Evolutionary conservation across 441 rosid species (phyloP).

Genomic region (Adansonia rubrostipa): DNA sequence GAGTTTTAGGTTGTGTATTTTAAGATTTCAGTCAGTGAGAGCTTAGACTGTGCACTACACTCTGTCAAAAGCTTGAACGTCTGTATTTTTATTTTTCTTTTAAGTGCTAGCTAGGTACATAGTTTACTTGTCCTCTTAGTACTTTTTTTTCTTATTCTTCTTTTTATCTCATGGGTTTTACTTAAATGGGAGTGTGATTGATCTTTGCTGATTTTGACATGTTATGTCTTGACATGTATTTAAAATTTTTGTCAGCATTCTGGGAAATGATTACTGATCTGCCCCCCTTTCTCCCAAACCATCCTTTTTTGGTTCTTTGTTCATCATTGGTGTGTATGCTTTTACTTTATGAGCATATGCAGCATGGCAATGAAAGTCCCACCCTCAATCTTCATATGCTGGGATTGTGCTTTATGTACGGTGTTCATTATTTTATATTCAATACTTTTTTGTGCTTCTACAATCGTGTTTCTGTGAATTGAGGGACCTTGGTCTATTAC

Average conservation of each 20-base stretch:
- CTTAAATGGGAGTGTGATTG: neutral
- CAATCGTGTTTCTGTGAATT: neutral
- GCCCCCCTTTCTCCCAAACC: too few species aligned
- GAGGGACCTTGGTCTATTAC: neutral
- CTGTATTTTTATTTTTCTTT: neutral
- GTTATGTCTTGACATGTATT: neutral
- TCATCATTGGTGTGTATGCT: neutral
- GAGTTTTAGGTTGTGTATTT: constrained; percentile 6
- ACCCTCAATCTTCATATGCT: neutral
- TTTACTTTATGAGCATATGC: neutral
- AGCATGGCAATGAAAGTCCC: neutral
- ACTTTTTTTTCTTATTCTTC: neutral
- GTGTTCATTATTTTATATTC: neutral
- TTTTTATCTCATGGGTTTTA: neutral
- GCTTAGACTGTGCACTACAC: neutral
- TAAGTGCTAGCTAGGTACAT: neutral
- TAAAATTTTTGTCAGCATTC: neutral
- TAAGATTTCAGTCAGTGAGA: neutral
- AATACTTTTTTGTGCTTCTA: neutral
- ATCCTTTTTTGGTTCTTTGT: neutral
- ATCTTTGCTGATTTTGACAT: neutral
- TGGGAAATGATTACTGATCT: neutral
- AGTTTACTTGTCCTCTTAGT: neutral
- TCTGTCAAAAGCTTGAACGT: neutral
- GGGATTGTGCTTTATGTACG: neutral